A percentile compares a stretch with the other conserved stretches of the same genome.
Conservation (phyloP, 1,284 basidiomycete species). For the Xanthoconium separans region DNA sequence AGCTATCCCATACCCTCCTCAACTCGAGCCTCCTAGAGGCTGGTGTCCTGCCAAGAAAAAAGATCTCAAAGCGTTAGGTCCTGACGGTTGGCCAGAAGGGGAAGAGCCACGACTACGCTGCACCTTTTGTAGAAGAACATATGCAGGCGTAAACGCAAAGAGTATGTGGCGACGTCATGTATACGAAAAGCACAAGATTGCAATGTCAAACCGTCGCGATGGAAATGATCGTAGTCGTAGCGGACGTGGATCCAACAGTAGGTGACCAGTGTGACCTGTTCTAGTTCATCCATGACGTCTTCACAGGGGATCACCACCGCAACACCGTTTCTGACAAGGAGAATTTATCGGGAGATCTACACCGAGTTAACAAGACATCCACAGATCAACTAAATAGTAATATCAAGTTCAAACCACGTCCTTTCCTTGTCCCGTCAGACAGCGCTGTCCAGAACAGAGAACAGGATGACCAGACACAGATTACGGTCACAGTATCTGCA, state of each 20-base stretch:
- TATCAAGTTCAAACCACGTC: conserved; percentile 21
- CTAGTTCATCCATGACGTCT: conserved; percentile 12
- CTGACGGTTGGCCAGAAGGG: conserved; percentile 70
- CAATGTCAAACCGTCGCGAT: conserved; percentile 79
- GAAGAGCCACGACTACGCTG: conserved; percentile 74
- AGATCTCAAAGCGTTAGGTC: conserved; percentile 60
- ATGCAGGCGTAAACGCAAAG: conserved; percentile 81
- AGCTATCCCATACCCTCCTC: conserved; percentile 64
- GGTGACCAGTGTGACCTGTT: conserved; percentile 21
- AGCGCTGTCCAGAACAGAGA: conserved; percentile 10
- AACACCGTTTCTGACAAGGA: conserved; percentile 30
- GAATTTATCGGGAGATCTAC: conserved; percentile 34
- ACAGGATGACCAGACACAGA: conserved; percentile 14
- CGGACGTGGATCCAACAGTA: conserved; percentile 62
- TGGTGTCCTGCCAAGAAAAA: conserved; percentile 81
- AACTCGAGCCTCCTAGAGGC: conserved; percentile 74
- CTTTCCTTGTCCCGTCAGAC: conserved; percentile 24
- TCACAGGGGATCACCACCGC: conserved; percentile 35
- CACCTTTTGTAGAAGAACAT: conserved; percentile 76
- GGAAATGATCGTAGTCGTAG: conserved; percentile 56
- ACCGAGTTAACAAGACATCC: conserved; percentile 25
- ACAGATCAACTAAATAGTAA: conserved; percentile 16
- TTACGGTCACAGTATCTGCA: neutral
- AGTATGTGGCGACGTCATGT: conserved; percentile 86
- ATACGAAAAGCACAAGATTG: conserved; percentile 82